Conservation (phyloP, 2,329 filamentous ascomycete species). For the Decorospora gaudefroyi region DNA sequence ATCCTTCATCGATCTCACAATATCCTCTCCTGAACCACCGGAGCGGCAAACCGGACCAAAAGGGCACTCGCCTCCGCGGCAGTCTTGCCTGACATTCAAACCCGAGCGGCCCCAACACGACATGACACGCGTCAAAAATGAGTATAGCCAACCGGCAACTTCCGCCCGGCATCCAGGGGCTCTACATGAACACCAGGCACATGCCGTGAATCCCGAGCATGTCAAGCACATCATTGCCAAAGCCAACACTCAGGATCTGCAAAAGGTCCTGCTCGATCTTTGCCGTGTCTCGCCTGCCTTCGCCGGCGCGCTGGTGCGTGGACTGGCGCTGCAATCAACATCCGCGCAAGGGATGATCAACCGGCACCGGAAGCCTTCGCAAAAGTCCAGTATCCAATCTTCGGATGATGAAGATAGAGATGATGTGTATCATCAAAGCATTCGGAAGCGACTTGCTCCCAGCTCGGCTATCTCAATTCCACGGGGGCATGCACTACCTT, state of each 20-base stretch:
- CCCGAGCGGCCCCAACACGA: constrained; percentile 9
- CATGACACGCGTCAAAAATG: constrained; percentile 3
- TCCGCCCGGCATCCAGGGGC: not conserved
- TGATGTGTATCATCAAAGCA: constrained; percentile 14
- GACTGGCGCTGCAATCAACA: constrained; percentile 38
- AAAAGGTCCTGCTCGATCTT: constrained; percentile 32
- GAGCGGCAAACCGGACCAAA: constrained; percentile 9
- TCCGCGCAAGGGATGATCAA: constrained; percentile 31
- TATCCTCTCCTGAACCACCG: constrained; percentile 29
- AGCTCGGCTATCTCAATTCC: too few species aligned
- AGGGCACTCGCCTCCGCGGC: constrained; percentile 10
- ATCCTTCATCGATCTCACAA: constrained; percentile 36
- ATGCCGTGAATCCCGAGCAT: constrained; percentile 31
- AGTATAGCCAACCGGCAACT: not conserved
- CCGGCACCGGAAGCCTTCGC: constrained; percentile 9
- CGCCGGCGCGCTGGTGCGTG: constrained; percentile 39
- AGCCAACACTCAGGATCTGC: constrained; percentile 23
- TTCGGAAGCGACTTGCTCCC: constrained; percentile 8
- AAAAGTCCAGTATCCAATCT: not conserved
- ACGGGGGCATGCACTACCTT: too few species aligned
- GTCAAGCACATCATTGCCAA: constrained; percentile 36
- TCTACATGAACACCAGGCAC: constrained; percentile 17
- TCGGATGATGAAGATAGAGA: constrained; percentile 11
- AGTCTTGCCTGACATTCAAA: constrained; percentile 18
- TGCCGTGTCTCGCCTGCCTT: constrained; percentile 41